Conservation (phyloP, 1,139 yeast species). For the Yarrowia galli region DNA sequence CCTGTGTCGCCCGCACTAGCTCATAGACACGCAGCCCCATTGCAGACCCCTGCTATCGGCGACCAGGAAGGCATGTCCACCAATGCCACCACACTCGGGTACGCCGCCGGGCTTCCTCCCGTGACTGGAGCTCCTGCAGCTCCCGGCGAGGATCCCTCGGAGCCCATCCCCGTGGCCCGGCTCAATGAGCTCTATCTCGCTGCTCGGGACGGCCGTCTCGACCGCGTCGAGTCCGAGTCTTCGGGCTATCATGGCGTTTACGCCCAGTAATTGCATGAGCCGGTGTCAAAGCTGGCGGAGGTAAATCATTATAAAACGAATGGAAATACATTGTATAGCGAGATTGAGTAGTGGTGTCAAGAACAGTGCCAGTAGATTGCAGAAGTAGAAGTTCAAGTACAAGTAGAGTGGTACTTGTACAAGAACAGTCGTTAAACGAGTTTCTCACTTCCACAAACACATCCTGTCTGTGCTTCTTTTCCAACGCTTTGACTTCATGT, state of each 20-base stretch:
- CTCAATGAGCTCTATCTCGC: slow-evolving; percentile 59
- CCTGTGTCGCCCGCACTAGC: slow-evolving; percentile 52
- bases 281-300: slow-evolving; percentile 4
- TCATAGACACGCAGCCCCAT: slow-evolving; percentile 46
- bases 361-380: no score
- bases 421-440: no score
- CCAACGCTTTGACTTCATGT: no score
- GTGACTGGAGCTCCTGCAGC: slow-evolving; percentile 43
- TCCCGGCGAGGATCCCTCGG: slow-evolving; percentile 50
- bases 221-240: slow-evolving; percentile 57
- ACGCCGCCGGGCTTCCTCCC: slow-evolving; percentile 41
- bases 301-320: neutral
- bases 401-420: no score
- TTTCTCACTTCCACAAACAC: no score
- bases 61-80: slow-evolving; percentile 42
- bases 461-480: no score
- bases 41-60: slow-evolving; percentile 41
- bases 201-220: slow-evolving; percentile 59
- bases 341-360: no score
- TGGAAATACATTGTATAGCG: neutral
- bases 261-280: slow-evolving; percentile 48
- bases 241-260: slow-evolving; percentile 55
- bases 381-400: no score
- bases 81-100: slow-evolving; percentile 40
- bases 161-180: slow-evolving; percentile 54